These are phyloP conservation scores for Canavalia ensiformis DNA, from an alignment of 306 rosid species.

Conservation along the genomic window DNA sequence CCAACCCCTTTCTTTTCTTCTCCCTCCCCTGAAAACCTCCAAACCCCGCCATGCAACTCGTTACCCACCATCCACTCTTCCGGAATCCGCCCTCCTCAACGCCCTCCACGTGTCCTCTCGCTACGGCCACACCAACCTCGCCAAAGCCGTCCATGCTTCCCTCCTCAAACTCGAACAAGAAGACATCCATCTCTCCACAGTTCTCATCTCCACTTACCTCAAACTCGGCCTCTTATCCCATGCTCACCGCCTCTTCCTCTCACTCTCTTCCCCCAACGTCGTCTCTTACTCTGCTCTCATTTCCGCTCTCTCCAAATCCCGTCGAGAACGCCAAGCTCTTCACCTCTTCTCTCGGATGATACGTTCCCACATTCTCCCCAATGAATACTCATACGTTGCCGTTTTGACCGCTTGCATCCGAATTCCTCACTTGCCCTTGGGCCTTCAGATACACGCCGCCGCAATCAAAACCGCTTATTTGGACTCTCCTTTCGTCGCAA, in stretches of 20 bases:
- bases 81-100: slow-evolving; percentile 26
- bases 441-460: slow-evolving; percentile 71
- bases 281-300: slow-evolving; percentile 73
- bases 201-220: slow-evolving; percentile 69
- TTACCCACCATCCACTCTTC: background rate
- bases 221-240: slow-evolving; percentile 61
- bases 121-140: slow-evolving; percentile 55
- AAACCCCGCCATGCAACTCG: background rate
- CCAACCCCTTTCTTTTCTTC: too few relatives aligned
- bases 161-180: slow-evolving; percentile 58
- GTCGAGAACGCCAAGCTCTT: slow-evolving; percentile 62
- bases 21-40: background rate
- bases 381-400: slow-evolving; percentile 77
- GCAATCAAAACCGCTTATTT: slow-evolving; percentile 63
- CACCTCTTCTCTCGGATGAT: slow-evolving; percentile 73
- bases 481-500: slow-evolving; percentile 66
- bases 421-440: slow-evolving; percentile 54
- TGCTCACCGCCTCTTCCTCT: slow-evolving; percentile 62
- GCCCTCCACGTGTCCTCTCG: slow-evolving; percentile 67
- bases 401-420: slow-evolving; percentile 76
- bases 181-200: slow-evolving; percentile 55
- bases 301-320: slow-evolving; percentile 77
- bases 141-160: slow-evolving; percentile 68
- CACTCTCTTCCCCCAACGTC: slow-evolving; percentile 64
- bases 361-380: slow-evolving; percentile 65